phyloP scores from a whole-genome alignment of 139 green algal genomes.

The Closterium sp. region DNA sequence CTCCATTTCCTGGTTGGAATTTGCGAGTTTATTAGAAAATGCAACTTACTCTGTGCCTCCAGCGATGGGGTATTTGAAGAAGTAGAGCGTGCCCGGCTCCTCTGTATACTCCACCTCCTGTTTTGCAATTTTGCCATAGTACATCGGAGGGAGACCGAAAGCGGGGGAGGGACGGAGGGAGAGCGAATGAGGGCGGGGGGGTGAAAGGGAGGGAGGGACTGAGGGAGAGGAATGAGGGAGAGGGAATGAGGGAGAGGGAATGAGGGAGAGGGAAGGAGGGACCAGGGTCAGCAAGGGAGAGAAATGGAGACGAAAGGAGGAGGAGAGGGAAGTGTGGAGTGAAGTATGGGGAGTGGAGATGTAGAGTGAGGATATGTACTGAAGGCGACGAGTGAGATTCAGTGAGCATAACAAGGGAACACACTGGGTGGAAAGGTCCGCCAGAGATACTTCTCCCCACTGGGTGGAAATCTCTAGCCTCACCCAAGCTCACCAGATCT shows the following conservation, averaged over 20 bases:
- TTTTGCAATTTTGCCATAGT: background rate
- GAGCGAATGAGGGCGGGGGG: background rate
- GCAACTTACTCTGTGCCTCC: conserved; percentile 35
- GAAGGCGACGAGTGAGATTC: too few species aligned
- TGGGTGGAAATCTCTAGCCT: too few species aligned
- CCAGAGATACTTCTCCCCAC: background rate
- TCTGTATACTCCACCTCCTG: conserved; percentile 80
- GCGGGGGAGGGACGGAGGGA: background rate
- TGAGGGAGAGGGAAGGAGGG: background rate
- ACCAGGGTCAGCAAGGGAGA: background rate
- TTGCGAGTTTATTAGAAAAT: background rate
- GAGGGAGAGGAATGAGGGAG: background rate
- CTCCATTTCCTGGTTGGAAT: background rate
- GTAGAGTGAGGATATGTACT: too few species aligned
- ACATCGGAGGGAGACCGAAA: background rate
- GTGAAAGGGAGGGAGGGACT: background rate
- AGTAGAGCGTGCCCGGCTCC: conserved; percentile 86
- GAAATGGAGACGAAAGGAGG: background rate
- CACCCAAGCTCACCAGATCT: conserved; percentile 56
- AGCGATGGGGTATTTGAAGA: conserved; percentile 86
- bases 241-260: background rate
- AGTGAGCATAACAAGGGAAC: background rate
- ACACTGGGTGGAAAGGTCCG: background rate
- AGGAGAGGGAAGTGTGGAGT: background rate
- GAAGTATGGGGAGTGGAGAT: too few species aligned